phyloP scores from a whole-genome alignment of 352 stramenopile species.

The Phytophthora litchii region DNA sequence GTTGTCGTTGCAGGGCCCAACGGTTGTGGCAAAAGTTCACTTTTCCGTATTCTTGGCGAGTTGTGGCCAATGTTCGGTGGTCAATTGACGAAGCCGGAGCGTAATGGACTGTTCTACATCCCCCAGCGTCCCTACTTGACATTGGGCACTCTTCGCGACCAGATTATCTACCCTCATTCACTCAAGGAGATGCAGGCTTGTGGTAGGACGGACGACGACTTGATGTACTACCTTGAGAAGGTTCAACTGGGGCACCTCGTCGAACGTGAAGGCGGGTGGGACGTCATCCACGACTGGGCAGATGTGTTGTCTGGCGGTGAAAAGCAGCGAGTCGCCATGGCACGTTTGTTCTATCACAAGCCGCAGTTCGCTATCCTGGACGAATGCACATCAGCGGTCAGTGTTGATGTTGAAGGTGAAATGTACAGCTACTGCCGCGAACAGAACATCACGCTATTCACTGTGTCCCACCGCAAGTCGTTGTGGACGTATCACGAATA shows the following conservation, averaged over 20 bases:
- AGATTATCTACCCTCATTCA: constrained; percentile 91
- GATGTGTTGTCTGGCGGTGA: constrained; percentile 90
- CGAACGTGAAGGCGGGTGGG: constrained; percentile 74
- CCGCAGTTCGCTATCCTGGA: constrained; percentile 92
- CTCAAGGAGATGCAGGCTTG: constrained; percentile 64
- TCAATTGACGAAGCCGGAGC: constrained; percentile 76
- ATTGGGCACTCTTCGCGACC: constrained; percentile 85
- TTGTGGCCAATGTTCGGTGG: constrained; percentile 88
- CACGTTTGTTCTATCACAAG: constrained; percentile 90
- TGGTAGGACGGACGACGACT: constrained; percentile 62
- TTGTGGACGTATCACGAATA: constrained; percentile 92
- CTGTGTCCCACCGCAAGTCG: constrained; percentile 91
- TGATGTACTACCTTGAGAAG: constrained; percentile 77
- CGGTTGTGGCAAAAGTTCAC: constrained; percentile 86
- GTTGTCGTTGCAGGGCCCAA: constrained; percentile 87
- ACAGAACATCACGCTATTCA: constrained; percentile 93
- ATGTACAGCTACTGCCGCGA: constrained; percentile 89
- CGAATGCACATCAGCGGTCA: constrained; percentile 87
- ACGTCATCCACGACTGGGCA: constrained; percentile 86
- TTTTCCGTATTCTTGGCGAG: constrained; percentile 89
- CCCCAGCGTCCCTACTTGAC: constrained; percentile 90
- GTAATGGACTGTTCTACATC: constrained; percentile 91
- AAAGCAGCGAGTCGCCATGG: constrained; percentile 92
- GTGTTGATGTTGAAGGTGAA: constrained; percentile 84
- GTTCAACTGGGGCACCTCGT: constrained; percentile 85